Base-by-base conservation (phyloP, 495 filamentous ascomycete genomes). In the Neurospora sp. region DNA sequence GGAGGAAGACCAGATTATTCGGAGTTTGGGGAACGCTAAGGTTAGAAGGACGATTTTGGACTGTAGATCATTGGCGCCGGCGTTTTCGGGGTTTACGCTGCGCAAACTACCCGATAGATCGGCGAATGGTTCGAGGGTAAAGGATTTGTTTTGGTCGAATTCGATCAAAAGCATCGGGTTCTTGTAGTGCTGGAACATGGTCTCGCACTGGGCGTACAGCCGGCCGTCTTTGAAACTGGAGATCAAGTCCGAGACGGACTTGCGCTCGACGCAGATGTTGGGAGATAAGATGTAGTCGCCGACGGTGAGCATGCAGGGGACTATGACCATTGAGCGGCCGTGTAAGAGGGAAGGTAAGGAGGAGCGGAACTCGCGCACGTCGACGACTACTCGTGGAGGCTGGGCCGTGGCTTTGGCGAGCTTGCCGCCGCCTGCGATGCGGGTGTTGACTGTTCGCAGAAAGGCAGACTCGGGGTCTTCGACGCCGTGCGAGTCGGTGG, bases 141-240 rank as follows among this genome's bases (percentile, higher is more conserved):
- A 99, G 27, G 92, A 93, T 79, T 97, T 97, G 83, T 97, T 94
- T 79, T 97, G 93, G 81, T 98, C 95, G 82, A 99, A 99, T 80
- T 99, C 96, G 77, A 99, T 97, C 40, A 99, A 86, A 4, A 99
- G 90, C 87, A 98, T 92, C 0, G 95, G 93, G 76, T 82, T 89
- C 77, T 93, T 92, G 88, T 99, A 99, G 83, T 98, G 89, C 77
- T 92, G 88, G 40, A 95, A 88, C 96, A 99, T 98, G 27, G 91
- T 91, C 83, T 99, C 96, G 35, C 91, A 91, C 83, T 99, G 96
- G 78, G 91, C 92, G 82, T 92, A 99, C 62, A 99, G 88, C 39
- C 96, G 90, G 54, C 96, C 96, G 78, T 97, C 93, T 75, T 91
- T 90, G 82, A 99, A 93, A 18, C 94, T 97, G 75, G 88, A 87